Conservation (phyloP, 129 eudicot genomes). For the Centella asiatica region DNA sequence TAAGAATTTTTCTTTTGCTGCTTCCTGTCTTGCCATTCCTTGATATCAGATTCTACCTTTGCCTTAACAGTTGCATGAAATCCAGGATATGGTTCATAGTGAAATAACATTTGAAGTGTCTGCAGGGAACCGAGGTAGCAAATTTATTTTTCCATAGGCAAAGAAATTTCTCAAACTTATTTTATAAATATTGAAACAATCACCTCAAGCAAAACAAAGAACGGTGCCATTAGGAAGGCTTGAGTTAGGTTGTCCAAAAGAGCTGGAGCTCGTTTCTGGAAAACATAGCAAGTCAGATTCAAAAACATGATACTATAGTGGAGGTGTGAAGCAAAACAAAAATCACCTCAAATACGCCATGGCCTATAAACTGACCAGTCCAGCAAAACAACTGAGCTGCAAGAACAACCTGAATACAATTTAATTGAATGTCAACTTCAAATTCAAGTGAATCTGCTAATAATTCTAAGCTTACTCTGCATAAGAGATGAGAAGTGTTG, state of each 20-base stretch:
- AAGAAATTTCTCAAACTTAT: not conserved
- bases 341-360: constrained; percentile 84
- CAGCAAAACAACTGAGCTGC: constrained; percentile 83
- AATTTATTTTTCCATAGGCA: not conserved
- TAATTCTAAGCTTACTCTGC: not conserved
- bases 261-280: constrained; percentile 93
- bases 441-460: not conserved
- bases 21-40: constrained; percentile 55
- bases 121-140: constrained; percentile 20
- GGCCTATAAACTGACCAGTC: constrained; percentile 86
- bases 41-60: constrained; percentile 54
- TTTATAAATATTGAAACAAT: not conserved
- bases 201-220: constrained; percentile 94
- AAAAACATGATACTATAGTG: not conserved
- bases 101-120: constrained; percentile 50
- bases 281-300: not conserved
- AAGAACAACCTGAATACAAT: constrained; percentile 54
- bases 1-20: constrained; percentile 61
- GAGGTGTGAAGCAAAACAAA: not conserved
- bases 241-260: constrained; percentile 79
- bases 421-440: not conserved
- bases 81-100: constrained; percentile 89
- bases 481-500: too few species aligned
- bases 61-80: constrained; percentile 64
- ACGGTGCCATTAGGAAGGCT: constrained; percentile 94